phyloP scores from a whole-genome alignment of 306 rosid species.

The Pachyrhizus erosus region DNA sequence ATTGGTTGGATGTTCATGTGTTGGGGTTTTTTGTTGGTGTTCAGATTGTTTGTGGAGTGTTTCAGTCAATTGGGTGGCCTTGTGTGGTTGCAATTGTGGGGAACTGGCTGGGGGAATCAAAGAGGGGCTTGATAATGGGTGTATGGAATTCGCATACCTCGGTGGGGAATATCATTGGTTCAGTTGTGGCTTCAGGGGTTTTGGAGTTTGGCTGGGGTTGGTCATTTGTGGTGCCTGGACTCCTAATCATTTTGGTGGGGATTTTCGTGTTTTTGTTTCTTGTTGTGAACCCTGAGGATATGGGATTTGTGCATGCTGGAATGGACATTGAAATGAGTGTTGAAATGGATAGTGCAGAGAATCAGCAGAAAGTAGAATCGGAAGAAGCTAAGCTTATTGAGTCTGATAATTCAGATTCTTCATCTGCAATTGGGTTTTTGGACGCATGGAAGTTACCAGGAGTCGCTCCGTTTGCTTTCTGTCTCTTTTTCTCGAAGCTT shows the following conservation, averaged over 20 bases:
- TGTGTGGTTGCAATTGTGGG: slow-evolving; percentile 93
- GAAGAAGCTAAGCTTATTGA: slow-evolving; percentile 74
- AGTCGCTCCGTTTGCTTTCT: slow-evolving; percentile 81
- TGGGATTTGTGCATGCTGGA: slow-evolving; percentile 65
- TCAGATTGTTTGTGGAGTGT: slow-evolving; percentile 82
- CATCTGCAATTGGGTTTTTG: slow-evolving; percentile 83
- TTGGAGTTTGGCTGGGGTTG: slow-evolving; percentile 97
- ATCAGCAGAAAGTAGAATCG: slow-evolving; percentile 56
- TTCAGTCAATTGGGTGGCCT: slow-evolving; percentile 99
- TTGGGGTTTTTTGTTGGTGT: slow-evolving; percentile 73
- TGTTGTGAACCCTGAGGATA: slow-evolving; percentile 69
- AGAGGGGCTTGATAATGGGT: slow-evolving; percentile 95
- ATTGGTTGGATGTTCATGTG: slow-evolving; percentile 79
- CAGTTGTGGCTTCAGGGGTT: slow-evolving; percentile 74
- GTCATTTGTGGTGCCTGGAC: slow-evolving; percentile 89
- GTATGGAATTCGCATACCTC: slow-evolving; percentile 94
- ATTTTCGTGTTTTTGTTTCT: slow-evolving; percentile 78
- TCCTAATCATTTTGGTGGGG: slow-evolving; percentile 69
- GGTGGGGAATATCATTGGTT: slow-evolving; percentile 86
- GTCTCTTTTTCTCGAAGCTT: slow-evolving; percentile 95
- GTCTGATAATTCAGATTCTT: slow-evolving; percentile 49
- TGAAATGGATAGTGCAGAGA: slow-evolving; percentile 43
- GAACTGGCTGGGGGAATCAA: slow-evolving; percentile 80
- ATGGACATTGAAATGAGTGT: slow-evolving; percentile 62
- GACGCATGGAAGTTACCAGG: slow-evolving; percentile 96